Percentiles rank a stretch among this genome's conserved stretches.
Evolutionary conservation across 2,329 filamentous ascomycete genomes (phyloP).

Genomic region (Neospermospora avenae): DNA sequence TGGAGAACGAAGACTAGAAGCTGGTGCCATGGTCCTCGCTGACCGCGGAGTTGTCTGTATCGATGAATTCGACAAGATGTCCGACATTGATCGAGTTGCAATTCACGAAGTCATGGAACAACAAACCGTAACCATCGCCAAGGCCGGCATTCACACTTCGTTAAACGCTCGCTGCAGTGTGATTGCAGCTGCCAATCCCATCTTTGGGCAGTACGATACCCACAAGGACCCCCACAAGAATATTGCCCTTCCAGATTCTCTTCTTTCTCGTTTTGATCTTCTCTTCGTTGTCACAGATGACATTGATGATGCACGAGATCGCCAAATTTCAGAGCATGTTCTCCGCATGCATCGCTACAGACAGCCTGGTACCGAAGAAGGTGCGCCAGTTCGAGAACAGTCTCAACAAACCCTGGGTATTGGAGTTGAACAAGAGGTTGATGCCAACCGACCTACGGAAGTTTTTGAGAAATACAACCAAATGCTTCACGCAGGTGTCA

Average conservation of each 20-base stretch:
- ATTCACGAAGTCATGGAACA: slow-evolving; percentile 99
- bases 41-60: slow-evolving; percentile 98
- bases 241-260: slow-evolving; percentile 92
- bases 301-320: slow-evolving; percentile 89
- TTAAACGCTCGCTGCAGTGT: slow-evolving; percentile 96
- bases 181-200: slow-evolving; percentile 92
- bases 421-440: slow-evolving; percentile 73
- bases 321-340: slow-evolving; percentile 92
- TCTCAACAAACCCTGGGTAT: slow-evolving; percentile 81
- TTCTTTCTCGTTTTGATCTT: slow-evolving; percentile 97
- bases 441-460: slow-evolving; percentile 73
- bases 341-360: slow-evolving; percentile 96
- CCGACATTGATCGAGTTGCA: slow-evolving; percentile 92
- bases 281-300: slow-evolving; percentile 97
- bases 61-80: slow-evolving; percentile 99
- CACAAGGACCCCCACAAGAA: slow-evolving; percentile 99
- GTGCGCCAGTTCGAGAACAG: slow-evolving; percentile 88
- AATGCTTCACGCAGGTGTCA: slow-evolving; percentile 92
- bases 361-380: slow-evolving; percentile 88
- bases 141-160: slow-evolving; percentile 96
- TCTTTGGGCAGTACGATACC: slow-evolving; percentile 96
- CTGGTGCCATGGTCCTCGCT: slow-evolving; percentile 97
- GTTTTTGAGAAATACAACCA: slow-evolving; percentile 96
- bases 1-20: slow-evolving; percentile 88
- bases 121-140: slow-evolving; percentile 97